Evolutionary conservation across 495 filamentous ascomycete genomes (phyloP).

Genomic region (Daldinia decipiens): DNA sequence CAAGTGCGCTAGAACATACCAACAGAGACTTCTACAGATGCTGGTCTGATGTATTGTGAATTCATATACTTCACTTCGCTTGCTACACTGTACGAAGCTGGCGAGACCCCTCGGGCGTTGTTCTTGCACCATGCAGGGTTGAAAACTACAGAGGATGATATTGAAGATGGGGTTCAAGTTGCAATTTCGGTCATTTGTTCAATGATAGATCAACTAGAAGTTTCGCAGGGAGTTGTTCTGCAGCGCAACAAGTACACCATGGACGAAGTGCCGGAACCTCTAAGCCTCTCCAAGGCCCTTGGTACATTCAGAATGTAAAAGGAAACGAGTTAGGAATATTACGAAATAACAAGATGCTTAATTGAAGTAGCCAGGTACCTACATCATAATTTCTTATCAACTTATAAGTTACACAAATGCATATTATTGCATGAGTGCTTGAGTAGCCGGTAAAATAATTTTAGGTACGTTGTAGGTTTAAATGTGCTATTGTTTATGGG

Average conservation of each 20-base stretch:
- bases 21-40: conserved; percentile 8
- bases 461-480: too few relatives aligned
- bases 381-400: too few relatives aligned
- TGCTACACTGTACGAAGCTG: not conserved
- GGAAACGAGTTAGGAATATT: too few relatives aligned
- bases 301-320: not conserved
- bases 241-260: not conserved
- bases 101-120: not conserved
- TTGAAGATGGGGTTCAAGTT: conserved; percentile 18
- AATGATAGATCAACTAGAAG: conserved; percentile 22
- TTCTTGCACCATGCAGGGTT: conserved; percentile 17
- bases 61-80: conserved; percentile 22
- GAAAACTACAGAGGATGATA: conserved; percentile 11
- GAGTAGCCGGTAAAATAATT: too few relatives aligned
- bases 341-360: too few relatives aligned
- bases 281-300: not conserved
- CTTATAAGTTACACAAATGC: too few relatives aligned
- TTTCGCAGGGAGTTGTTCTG: not conserved
- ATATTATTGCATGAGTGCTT: too few relatives aligned
- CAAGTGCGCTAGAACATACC: not conserved
- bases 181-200: conserved; percentile 16
- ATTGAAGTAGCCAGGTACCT: too few relatives aligned
- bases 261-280: not conserved
- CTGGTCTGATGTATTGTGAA: conserved; percentile 22
- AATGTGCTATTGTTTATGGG: too few relatives aligned